Base-by-base conservation (phyloP, 768 basidiomycete species). In the Tricholoma flavovirens region DNA sequence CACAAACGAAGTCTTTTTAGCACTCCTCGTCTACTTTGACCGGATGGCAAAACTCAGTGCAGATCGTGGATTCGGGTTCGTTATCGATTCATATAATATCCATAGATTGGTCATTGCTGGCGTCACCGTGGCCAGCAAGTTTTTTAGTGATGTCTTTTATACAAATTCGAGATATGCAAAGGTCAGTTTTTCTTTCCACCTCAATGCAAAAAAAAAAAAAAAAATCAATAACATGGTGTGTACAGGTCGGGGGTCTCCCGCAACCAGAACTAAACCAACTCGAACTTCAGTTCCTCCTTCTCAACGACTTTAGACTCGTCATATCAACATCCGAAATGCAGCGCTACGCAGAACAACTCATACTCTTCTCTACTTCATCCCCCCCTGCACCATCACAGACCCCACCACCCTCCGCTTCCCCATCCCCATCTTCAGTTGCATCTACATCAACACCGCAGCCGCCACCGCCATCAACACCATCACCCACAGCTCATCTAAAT, bases 81-180 rank as follows among this genome's bases (percentile, higher is more conserved):
- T 95, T 17, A 98, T 99, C 67, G 97, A 99, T 72, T 90, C 88
- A 46, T 98, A 86, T 73, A 99, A 99, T 67, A 89, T 99, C 22
- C 97, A 99, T 71, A 83, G 97, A 48, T 79, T 99, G 42, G 90
- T 98, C 64, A 98, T 99, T 59, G 94, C 97, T 0, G 97, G 97
- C 9, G 91, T 99, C 46, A 98, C 97, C 2, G 96, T 99, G n/a
- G 96, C 96, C 21, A 93, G 90, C 76, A 99, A 99, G 72, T 99
- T 98, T 69, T 98, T 98, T 68, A 90, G 87, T 54, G 97, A 98
- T 69, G 93, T 99, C 3, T 99, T 99, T 65, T 98, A 99, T 72
- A 98, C 97, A 14, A 99, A 99, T 65, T 97, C 96, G 8, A 81
- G 96, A 29, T 99, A 99, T 68, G 97, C 97, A 53, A 99, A 98